These are phyloP conservation scores for Allantophomopsis lycopodina DNA, from an alignment of 2,329 filamentous ascomycete genomes.

Conservation along the genomic window DNA sequence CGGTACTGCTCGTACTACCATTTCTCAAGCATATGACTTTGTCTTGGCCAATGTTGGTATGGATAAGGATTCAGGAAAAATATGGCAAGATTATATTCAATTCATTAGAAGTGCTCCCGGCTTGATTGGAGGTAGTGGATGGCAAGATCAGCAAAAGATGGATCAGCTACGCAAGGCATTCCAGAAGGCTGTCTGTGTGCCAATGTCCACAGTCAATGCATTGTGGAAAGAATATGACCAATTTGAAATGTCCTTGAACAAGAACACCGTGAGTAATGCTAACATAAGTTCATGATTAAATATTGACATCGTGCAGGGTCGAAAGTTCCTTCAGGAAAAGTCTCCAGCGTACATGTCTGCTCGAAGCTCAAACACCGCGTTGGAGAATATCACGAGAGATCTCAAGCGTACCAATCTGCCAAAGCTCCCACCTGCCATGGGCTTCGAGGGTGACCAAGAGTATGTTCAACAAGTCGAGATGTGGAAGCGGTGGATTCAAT, in stretches of 20 bases:
- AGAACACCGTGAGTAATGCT: conserved; percentile 55
- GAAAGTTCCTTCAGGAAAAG: conserved; percentile 87
- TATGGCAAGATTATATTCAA: conserved; percentile 92
- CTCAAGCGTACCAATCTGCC: conserved; percentile 69
- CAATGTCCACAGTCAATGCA: conserved; percentile 67
- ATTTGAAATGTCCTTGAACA: conserved; percentile 90
- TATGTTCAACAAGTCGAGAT: conserved; percentile 73
- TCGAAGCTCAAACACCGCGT: conserved; percentile 72
- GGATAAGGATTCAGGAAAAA: conserved; percentile 75
- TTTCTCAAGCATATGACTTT: conserved; percentile 83
- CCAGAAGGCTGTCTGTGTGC: conserved; percentile 77
- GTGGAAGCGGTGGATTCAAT: conserved; percentile 90
- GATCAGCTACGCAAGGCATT: conserved; percentile 85
- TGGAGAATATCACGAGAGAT: conserved; percentile 77
- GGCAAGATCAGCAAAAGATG: conserved; percentile 99
- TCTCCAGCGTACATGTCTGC: conserved; percentile 95
- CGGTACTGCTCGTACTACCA: conserved; percentile 63
- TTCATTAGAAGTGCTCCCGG: conserved; percentile 86
- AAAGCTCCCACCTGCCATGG: conserved; percentile 65
- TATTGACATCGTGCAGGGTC: conserved; percentile 42
- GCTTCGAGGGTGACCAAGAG: conserved; percentile 77
- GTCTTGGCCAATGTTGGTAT: conserved; percentile 81
- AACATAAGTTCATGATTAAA: conserved; percentile 1
- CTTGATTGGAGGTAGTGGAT: conserved; percentile 68
- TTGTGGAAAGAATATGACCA: conserved; percentile 97